Evolutionary conservation across 2,329 filamentous ascomycete species (phyloP).

Genomic region (Fusarium tuaranense): DNA sequence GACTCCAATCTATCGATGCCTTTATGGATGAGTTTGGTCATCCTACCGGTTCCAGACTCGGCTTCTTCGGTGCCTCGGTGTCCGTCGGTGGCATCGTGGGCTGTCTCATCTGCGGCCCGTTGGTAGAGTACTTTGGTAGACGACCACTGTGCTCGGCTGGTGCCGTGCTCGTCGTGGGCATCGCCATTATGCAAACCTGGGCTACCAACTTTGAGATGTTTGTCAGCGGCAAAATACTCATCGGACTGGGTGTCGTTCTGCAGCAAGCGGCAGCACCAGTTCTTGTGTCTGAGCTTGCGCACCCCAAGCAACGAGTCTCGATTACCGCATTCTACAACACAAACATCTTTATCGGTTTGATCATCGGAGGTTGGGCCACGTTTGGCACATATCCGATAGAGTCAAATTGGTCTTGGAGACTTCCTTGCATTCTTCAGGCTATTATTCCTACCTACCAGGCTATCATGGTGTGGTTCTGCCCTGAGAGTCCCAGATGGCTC

Average conservation of each 20-base stretch:
- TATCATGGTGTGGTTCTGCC: constrained; percentile 16
- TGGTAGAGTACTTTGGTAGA: constrained; percentile 52
- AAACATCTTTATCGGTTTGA: constrained; percentile 37
- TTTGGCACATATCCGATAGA: constrained; percentile 37
- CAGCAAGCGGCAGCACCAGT: constrained; percentile 45
- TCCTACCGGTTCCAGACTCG: constrained; percentile 43
- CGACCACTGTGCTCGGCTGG: constrained; percentile 28
- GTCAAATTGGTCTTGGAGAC: constrained; percentile 35
- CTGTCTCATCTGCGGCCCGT: constrained; percentile 43
- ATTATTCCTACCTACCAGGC: constrained; percentile 25
- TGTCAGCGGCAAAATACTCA: constrained; percentile 43
- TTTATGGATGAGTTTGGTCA: constrained; percentile 52
- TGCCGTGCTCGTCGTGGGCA: constrained; percentile 24
- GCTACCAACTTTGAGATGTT: constrained; percentile 41
- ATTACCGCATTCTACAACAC: constrained; percentile 31
- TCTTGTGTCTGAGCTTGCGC: constrained; percentile 47
- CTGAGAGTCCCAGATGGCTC: constrained; percentile 30
- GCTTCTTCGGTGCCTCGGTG: constrained; percentile 45
- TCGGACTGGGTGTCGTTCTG: constrained; percentile 45
- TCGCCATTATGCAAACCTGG: constrained; percentile 40
- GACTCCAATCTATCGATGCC: constrained; percentile 50
- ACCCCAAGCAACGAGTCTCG: constrained; percentile 46
- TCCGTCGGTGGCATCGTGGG: constrained; percentile 49
- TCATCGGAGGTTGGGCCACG: constrained; percentile 41
- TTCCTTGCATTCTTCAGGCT: constrained; percentile 37